Evolutionary conservation across 1,284 basidiomycete species (phyloP), one percentile per base, ranked within the genome.

Genomic region (Singerocomus inundabilis): DNA sequence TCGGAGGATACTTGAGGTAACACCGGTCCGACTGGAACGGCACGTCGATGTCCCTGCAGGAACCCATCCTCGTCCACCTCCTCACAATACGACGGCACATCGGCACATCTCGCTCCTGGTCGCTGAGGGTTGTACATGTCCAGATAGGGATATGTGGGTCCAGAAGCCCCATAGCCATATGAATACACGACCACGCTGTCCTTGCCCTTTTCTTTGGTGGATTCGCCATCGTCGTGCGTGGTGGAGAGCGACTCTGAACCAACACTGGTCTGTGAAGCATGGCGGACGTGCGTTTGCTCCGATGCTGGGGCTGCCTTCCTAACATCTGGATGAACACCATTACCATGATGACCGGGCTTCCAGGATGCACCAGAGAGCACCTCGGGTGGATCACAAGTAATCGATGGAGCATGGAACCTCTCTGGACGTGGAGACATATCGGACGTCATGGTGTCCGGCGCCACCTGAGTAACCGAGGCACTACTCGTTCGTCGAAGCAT

Each of bases 141-240:
- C 43, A 66, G 55, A 62, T 66, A 66, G 42, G 66, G 64, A 53
- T 66, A 69, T 5, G 61, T 50, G 24, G 55, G 50, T 31, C 53
- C 56, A 4, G 57, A 48, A 21, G 54, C 64, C 1, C 64, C 64
- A 36, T 66, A 66, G 9, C 64, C 67, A 29, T 66, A 66, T 11
- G 55, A 46, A 45, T 62, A 65, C 51, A 49, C 47, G 31, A 51
- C 36, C 13, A 13, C 37, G 5, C 50, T 51, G 8, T 45, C 37
- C 28, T 21, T 49, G 40, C 31, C 53, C 12, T 18, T 53, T 49
- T 59, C 62, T 31, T 36, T 34, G 43, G 34, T 32, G 31, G 53
- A 58, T 61, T 57, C 54, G 37, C 54, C 44, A n/a, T 49, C 49
- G 8, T 49, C 45, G 29, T 37, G 51, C 6, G 25, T 44, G 34